Conservation (phyloP, 768 basidiomycete species). For the Amanita pallidorosea region DNA sequence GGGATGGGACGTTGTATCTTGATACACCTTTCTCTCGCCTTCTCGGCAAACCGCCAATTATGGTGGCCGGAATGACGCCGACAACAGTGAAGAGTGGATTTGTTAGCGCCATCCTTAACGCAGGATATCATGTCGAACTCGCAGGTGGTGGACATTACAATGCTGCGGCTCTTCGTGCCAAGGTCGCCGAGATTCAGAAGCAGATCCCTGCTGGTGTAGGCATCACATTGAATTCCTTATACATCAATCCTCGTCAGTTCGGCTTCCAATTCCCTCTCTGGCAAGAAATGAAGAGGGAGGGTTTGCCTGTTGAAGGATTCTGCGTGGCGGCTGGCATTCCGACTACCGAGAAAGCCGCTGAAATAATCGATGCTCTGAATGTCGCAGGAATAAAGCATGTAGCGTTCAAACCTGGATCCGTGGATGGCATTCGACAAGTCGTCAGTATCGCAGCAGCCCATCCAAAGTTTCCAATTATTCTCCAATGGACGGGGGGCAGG, state of each 20-base stretch:
- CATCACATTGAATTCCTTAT: conserved; percentile 88
- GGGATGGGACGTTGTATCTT: conserved; percentile 85
- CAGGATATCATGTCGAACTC: conserved; percentile 94
- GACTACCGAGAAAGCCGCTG: conserved; percentile 90
- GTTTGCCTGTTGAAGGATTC: conserved; percentile 95
- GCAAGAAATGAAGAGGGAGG: conserved; percentile 96
- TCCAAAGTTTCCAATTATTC: conserved; percentile 92
- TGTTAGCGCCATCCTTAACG: conserved; percentile 84
- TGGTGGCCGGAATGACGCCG: conserved; percentile 99
- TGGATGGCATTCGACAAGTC: conserved; percentile 96
- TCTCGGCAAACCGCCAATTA: conserved; percentile 93
- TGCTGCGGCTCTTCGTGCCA: conserved; percentile 74
- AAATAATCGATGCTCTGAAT: conserved; percentile 82
- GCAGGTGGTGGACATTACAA: conserved; percentile 99
- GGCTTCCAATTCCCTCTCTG: conserved; percentile 95
- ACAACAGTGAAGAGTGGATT: conserved; percentile 94
- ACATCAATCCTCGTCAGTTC: conserved; percentile 98
- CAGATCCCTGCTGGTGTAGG: conserved; percentile 83
- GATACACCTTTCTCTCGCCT: conserved; percentile 97
- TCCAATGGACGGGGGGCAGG: conserved; percentile 99
- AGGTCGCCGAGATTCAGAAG: conserved; percentile 86
- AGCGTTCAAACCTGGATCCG: conserved; percentile 96
- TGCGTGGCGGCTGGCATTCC: conserved; percentile 98
- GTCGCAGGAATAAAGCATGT: conserved; percentile 89
- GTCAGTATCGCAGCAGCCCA: conserved; percentile 91